Conservation (phyloP, 1,284 basidiomycete genomes). For the Apiotrichum brassicae region DNA sequence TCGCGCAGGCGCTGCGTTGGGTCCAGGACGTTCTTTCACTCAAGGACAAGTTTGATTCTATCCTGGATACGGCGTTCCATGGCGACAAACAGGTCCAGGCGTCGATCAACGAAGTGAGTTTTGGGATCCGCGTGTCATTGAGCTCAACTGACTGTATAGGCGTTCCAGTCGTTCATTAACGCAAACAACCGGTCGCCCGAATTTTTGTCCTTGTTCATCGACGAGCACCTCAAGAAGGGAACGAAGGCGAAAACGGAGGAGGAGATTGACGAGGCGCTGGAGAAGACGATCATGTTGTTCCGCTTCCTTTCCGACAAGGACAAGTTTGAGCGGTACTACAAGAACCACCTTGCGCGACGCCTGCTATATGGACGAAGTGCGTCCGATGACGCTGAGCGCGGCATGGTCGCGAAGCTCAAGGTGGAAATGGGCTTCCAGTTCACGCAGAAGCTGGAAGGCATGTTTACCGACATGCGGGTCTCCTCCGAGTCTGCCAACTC, state of each 20-base stretch:
- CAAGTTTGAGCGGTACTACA: constrained; percentile 97
- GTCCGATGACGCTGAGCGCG: constrained; percentile 94
- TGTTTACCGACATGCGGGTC: constrained; percentile 97
- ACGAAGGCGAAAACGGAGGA: constrained; percentile 95
- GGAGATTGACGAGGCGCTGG: constrained; percentile 81
- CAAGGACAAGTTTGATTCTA: constrained; percentile 80
- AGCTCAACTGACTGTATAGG: constrained; percentile 55
- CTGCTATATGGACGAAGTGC: constrained; percentile 78
- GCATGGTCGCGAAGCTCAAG: constrained; percentile 97
- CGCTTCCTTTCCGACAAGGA: constrained; percentile 94
- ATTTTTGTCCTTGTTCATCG: constrained; percentile 94
- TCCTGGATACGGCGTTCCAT: constrained; percentile 67
- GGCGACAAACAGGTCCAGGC: constrained; percentile 75
- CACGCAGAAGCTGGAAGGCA: constrained; percentile 96
- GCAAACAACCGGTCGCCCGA: constrained; percentile 81
- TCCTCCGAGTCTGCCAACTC: constrained; percentile 74
- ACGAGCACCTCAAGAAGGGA: constrained; percentile 93
- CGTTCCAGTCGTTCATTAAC: constrained; percentile 91
- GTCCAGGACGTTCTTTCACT: constrained; percentile 86
- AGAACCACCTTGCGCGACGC: constrained; percentile 88
- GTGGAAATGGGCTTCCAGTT: constrained; percentile 89
- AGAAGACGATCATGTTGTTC: constrained; percentile 94
- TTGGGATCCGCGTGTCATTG: too few relatives aligned
- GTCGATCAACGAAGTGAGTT: constrained; percentile 72
- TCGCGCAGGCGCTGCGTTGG: constrained; percentile 72